A percentile compares a stretch with the other conserved stretches of the same genome.
Conservation (phyloP, 2,329 filamentous ascomycete genomes). For the Diaporthe helianthi region DNA sequence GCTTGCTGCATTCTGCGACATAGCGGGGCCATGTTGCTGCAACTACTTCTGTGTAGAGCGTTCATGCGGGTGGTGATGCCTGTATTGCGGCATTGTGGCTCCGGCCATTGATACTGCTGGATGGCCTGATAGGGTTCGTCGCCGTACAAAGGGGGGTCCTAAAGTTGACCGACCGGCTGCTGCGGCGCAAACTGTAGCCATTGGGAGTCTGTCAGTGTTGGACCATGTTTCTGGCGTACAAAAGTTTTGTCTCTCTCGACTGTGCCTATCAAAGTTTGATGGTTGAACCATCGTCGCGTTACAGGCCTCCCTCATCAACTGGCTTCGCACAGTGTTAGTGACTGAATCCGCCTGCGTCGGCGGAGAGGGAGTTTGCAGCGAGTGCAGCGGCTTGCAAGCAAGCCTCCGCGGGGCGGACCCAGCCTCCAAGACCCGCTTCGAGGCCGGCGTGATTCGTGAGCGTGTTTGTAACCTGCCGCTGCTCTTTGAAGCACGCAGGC, state of each 20-base stretch:
- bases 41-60: slow-evolving; percentile 26
- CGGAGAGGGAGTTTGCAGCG: slow-evolving; percentile 12
- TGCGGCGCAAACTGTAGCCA: background rate
- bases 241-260: background rate
- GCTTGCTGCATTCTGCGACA: slow-evolving; percentile 27
- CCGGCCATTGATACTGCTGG: background rate
- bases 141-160: background rate
- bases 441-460: slow-evolving; percentile 26
- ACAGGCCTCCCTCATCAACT: background rate
- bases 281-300: slow-evolving; percentile 21
- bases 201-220: background rate
- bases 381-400: slow-evolving; percentile 22
- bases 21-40: slow-evolving; percentile 29
- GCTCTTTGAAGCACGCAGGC: background rate
- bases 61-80: slow-evolving; percentile 29
- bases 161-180: slow-evolving; percentile 8
- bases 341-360: background rate
- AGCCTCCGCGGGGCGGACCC: slow-evolving; percentile 21
- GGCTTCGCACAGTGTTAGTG: slow-evolving; percentile 22
- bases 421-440: slow-evolving; percentile 17
- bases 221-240: slow-evolving; percentile 7
- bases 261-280: slow-evolving; percentile 9
- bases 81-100: slow-evolving; percentile 30
- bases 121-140: slow-evolving; percentile 9
- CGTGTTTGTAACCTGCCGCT: slow-evolving; percentile 18